Conservation (phyloP, 805 yeast genomes). For the Naumovozyma dairenensis region DNA sequence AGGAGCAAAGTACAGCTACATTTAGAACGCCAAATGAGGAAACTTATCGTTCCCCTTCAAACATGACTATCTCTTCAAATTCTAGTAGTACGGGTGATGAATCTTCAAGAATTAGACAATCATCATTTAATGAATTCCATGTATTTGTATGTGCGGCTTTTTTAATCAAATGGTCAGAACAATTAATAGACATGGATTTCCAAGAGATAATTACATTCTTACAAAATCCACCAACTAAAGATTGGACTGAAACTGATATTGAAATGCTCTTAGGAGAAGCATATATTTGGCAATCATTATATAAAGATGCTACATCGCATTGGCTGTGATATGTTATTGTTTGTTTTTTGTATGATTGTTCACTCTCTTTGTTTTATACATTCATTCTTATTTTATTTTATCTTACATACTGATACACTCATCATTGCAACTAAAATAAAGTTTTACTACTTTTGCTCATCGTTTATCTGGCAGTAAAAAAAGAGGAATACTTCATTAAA, state of each 20-base stretch:
- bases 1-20: constrained; percentile 10
- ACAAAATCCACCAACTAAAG: constrained; percentile 79
- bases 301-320: constrained; percentile 85
- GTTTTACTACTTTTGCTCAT: no score
- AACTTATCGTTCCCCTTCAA: background rate
- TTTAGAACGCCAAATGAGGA: constrained; percentile 13
- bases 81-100: constrained; percentile 9
- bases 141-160: constrained; percentile 97
- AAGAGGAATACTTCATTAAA: no score
- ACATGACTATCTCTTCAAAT: constrained; percentile 5
- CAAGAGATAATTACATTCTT: constrained; percentile 88
- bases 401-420: no score
- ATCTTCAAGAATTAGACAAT: constrained; percentile 15
- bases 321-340: no score
- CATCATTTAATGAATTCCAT: constrained; percentile 69
- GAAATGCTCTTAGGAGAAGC: constrained; percentile 93
- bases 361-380: no score
- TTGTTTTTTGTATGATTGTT: no score
- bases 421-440: no score
- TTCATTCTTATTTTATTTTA: background rate
- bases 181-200: constrained; percentile 75
- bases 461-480: no score
- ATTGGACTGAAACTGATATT: constrained; percentile 83
- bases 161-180: constrained; percentile 74
- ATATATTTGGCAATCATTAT: constrained; percentile 89